phyloP scores from a whole-genome alignment of 2,329 filamentous ascomycete species.

The Colletotrichum brevisporum region DNA sequence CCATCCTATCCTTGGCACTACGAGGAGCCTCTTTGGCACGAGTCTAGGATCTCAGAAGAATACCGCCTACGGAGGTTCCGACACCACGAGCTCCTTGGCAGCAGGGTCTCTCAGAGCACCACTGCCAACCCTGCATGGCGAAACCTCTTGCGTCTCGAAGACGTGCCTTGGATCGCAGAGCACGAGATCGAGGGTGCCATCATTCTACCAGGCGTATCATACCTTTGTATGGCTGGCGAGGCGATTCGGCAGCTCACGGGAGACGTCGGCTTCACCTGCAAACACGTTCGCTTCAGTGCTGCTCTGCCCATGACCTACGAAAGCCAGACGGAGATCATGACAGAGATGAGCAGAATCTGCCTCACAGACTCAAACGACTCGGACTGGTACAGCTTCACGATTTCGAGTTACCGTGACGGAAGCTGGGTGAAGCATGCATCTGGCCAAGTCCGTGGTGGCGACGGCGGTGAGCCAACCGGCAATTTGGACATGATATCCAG shows the following conservation, averaged over 20 bases:
- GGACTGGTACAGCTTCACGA: conserved; percentile 33
- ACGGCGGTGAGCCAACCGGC: neutral
- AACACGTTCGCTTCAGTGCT: conserved; percentile 26
- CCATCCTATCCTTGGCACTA: conserved; percentile 23
- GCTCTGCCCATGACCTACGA: conserved; percentile 24
- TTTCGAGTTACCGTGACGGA: conserved; percentile 17
- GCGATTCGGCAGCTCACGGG: conserved; percentile 18
- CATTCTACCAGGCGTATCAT: conserved; percentile 3
- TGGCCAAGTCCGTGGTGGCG: conserved; percentile 15
- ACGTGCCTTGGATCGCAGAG: conserved; percentile 17
- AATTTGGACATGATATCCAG: neutral
- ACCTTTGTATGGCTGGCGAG: conserved; percentile 27
- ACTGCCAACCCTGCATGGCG: conserved; percentile 13
- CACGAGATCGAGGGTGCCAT: conserved; percentile 17
- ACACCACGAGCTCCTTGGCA: conserved; percentile 29
- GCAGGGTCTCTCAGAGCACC: conserved; percentile 1
- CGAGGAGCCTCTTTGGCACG: conserved; percentile 18
- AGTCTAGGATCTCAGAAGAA: conserved; percentile 17
- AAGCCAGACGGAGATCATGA: conserved; percentile 27
- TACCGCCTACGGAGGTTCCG: conserved; percentile 15
- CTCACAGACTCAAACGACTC: conserved; percentile 16
- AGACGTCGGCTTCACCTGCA: conserved; percentile 17
- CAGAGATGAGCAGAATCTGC: neutral
- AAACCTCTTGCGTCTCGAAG: conserved; percentile 20
- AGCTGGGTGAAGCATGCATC: conserved; percentile 25